Conservation (phyloP, 2,329 filamentous ascomycete genomes). For the Emericellopsis cladophorae region DNA sequence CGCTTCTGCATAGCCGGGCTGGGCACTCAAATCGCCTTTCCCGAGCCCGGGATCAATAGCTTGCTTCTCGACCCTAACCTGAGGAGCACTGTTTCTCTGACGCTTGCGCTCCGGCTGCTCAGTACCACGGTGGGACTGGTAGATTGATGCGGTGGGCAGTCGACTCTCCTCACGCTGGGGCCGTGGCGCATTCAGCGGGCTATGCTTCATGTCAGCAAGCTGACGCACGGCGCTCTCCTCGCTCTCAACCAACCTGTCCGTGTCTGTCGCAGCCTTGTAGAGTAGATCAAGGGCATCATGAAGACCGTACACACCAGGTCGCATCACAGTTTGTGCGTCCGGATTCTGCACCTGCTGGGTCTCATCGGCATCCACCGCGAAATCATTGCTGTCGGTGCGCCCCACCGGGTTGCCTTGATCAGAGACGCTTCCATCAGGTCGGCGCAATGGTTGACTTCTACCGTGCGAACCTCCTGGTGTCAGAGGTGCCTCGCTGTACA, state of each 20-base stretch:
- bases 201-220: background rate
- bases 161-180: slow-evolving; percentile 18
- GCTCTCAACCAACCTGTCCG: slow-evolving; percentile 36
- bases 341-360: slow-evolving; percentile 51
- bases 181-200: background rate
- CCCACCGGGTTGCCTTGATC: slow-evolving; percentile 4
- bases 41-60: slow-evolving; percentile 33
- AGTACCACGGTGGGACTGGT: slow-evolving; percentile 2
- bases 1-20: slow-evolving; percentile 53
- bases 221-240: background rate
- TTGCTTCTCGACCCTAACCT: slow-evolving; percentile 13
- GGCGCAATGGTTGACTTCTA: slow-evolving; percentile 50
- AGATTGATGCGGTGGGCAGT: slow-evolving; percentile 9
- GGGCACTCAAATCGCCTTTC: slow-evolving; percentile 28
- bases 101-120: too few relatives aligned
- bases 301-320: slow-evolving; percentile 69
- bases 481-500: slow-evolving; percentile 40
- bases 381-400: slow-evolving; percentile 17
- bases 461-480: slow-evolving; percentile 57
- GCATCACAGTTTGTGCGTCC: slow-evolving; percentile 52
- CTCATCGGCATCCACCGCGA: slow-evolving; percentile 31
- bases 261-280: slow-evolving; percentile 61
- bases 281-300: slow-evolving; percentile 87
- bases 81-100: too few relatives aligned
- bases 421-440: slow-evolving; percentile 35